Evolutionary conservation across 306 rosid genomes (phyloP).

Genomic region (Casuarina glauca): DNA sequence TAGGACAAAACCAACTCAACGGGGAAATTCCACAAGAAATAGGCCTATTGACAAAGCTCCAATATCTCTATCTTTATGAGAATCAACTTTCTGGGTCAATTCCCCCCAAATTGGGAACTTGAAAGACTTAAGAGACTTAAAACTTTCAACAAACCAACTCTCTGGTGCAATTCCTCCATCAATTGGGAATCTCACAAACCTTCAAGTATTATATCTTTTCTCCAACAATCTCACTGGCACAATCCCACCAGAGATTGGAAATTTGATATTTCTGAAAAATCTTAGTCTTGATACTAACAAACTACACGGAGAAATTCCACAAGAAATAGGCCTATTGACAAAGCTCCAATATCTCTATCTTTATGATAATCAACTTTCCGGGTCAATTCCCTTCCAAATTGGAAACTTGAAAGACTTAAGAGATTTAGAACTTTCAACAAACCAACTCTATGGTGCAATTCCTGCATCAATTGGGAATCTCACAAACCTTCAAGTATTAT

Average conservation of each 20-base stretch:
- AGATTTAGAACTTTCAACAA: too few species aligned
- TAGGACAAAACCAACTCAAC: slow-evolving; percentile 44
- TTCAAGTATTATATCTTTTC: slow-evolving; percentile 34
- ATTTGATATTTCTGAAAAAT: slow-evolving; percentile 31
- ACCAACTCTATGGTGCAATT: too few species aligned
- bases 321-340: too few species aligned
- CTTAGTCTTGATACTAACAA: slow-evolving; percentile 43
- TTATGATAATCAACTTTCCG: too few species aligned
- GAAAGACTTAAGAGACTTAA: slow-evolving; percentile 32
- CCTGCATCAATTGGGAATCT: too few species aligned
- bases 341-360: too few species aligned
- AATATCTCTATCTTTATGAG: slow-evolving; percentile 15
- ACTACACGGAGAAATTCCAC: too few species aligned
- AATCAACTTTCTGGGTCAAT: slow-evolving; percentile 41
- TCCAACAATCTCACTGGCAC: slow-evolving; percentile 30
- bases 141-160: slow-evolving; percentile 44
- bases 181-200: slow-evolving; percentile 40
- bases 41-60: slow-evolving; percentile 39
- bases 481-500: too few species aligned
- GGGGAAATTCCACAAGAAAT: slow-evolving; percentile 35
- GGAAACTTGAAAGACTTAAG: too few species aligned
- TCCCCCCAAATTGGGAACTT: slow-evolving; percentile 18
- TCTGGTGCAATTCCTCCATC: slow-evolving; percentile 31
- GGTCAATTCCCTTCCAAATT: too few species aligned
- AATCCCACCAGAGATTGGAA: slow-evolving; percentile 42